Base-by-base conservation (phyloP, 2,329 filamentous ascomycete species). In the Penicillium sp. region DNA sequence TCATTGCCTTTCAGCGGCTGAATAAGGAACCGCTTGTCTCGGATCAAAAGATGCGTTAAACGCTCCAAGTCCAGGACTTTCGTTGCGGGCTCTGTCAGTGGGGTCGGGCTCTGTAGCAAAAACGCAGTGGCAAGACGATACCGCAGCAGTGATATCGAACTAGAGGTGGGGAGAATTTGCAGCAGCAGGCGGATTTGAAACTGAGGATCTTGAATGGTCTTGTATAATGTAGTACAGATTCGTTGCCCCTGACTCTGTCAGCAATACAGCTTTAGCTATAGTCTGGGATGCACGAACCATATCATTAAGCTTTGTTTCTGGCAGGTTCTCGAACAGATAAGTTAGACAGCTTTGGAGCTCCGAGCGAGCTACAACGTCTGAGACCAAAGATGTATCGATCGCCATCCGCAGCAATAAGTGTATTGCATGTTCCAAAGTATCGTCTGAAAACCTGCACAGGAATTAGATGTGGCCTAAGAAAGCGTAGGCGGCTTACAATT, bases 101-200 rank as follows among this genome's bases (percentile, higher is more conserved):
- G 52, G 2, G 47, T 42, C 8, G 50, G 39, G n/a, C 56, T 54
- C n/a, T 40, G 45, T 4, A 56, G 50, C 22, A 68, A 42, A 35
- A 65, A 67, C 7, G 60, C 52, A 13, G 59, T 32, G 9, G 66
- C 65, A 3, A 71, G 59, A 12, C 62, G 61, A 27, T 60, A 63
- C 31, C 67, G 56, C n/a, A 69, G 46, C n/a, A 55, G 37, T n/a
- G 63, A 59, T 15, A 66, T 59, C 42, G 57, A 54, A 9, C 50
- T 47, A 7, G 59, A 61, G 3, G 56, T 59, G 13, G 67, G 65
- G 10, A 61, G 42, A 13, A 70, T 64, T 35, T 69, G 59, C 20
- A 54, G 58, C 6, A 70, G 47, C 8, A 71, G 50, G 27, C 62
- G 62, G 32, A 54, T 61, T 47, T 68, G 68, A 4, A 70, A 56